Percentiles rank a stretch among this genome's conserved stretches.
phyloP scores from a whole-genome alignment of 2,329 filamentous ascomycete genomes.

The Aspergillus sp. region DNA sequence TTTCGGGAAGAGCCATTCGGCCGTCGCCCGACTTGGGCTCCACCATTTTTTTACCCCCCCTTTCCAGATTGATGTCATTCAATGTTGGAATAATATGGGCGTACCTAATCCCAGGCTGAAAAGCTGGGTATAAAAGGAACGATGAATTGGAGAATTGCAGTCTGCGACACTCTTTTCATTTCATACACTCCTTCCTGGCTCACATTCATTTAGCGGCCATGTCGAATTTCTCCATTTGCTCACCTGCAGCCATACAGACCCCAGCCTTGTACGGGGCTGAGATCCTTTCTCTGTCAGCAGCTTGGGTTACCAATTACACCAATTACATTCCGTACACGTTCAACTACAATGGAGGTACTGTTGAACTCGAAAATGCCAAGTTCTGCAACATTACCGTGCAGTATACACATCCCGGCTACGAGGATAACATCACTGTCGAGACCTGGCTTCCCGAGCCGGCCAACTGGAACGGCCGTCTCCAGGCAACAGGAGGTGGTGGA shows the following conservation, averaged over 20 bases:
- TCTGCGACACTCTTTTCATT: too few species aligned
- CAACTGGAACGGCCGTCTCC: conserved; percentile 42
- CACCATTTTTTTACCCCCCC: too few species aligned
- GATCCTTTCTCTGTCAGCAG: conserved; percentile 20
- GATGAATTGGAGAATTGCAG: too few species aligned
- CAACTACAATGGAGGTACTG: conserved; percentile 15
- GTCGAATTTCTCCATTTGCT: not conserved
- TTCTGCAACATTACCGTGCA: conserved; percentile 45
- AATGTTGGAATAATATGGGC: too few species aligned
- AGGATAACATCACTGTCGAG: conserved; percentile 37
- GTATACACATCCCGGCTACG: conserved; percentile 42
- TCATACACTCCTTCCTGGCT: too few species aligned
- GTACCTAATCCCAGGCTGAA: too few species aligned
- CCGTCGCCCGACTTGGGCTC: too few species aligned
- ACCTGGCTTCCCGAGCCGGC: conserved; percentile 37
- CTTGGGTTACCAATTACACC: conserved; percentile 20
- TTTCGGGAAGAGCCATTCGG: too few species aligned
- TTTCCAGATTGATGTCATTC: too few species aligned
- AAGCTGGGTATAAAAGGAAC: too few species aligned
- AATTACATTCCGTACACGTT: not conserved
- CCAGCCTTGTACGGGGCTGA: conserved; percentile 21
- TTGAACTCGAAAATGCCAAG: conserved; percentile 9
- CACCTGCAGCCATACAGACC: conserved; percentile 8
- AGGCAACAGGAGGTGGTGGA: conserved; percentile 44
- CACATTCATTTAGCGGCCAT: too few species aligned